Base-by-base conservation (phyloP, 129 eudicot genomes). In the Flaveria trinervia region DNA sequence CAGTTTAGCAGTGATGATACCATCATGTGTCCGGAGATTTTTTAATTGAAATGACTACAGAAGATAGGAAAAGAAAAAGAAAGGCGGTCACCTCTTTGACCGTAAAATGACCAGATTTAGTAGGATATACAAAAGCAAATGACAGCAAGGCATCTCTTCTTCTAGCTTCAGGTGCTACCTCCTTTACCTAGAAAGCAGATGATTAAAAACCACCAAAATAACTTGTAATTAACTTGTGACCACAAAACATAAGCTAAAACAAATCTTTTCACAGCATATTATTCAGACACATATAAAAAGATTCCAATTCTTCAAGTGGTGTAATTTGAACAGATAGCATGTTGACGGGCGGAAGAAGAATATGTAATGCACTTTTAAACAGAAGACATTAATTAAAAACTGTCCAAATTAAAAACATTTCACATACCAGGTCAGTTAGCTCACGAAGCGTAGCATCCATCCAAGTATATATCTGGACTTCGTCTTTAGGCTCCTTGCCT, bases 381-480 rank as follows among this genome's bases (percentile, higher is more conserved):
- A 56, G 4, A 18, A 56, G 9, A 57, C 5, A 60, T 10, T 1
- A 23, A 13, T 20, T 20, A 25, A 60, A 23, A 23, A 25, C 13
- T 1, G 41, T 23, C 33, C 3, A 60, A 9, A 68, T 16, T 61
- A 73, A 41, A n/a, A 83, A 44, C 44, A 36, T 67, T 77, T 79
- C 17, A 66, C 79, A 59, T 90, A 93, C 98, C 86, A 93, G 89
- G 86, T 93, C 97, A 56, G 98, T 93, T 71, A 93, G 80, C 83
- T 93, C 98, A 52, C 98, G 93, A 52, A 93, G 89, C 25, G 98
- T 93, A 33, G 98, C 98, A 82, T 93, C 98, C 96, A 88, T 84
- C 98, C 98, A 93, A 8, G 98, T 93, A 68, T 93, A 93, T 62
- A 93, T 93, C 75, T 93, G 98, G 79, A 93, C 92, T 86, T 93